Evolutionary conservation across 441 rosid species (phyloP).

Genomic region (Melastoma candidum): DNA sequence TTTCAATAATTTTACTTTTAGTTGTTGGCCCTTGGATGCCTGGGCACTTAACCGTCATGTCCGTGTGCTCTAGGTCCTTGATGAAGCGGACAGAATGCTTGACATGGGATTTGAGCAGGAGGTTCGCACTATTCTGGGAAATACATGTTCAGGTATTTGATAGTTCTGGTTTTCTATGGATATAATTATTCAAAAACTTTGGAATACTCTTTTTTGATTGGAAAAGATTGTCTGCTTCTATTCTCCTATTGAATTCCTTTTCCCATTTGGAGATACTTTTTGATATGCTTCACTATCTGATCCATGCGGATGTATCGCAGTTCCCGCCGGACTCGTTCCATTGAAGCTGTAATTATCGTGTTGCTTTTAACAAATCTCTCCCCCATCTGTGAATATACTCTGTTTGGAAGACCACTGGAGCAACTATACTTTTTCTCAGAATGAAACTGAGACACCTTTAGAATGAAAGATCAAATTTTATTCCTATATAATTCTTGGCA

Average conservation of each 20-base stretch:
- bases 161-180: neutral
- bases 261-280: too few relatives aligned
- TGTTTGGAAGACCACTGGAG: constrained; percentile 25
- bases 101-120: constrained; percentile 95
- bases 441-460: too few relatives aligned
- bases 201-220: neutral
- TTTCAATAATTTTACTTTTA: too few relatives aligned
- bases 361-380: constrained; percentile 16
- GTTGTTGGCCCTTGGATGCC: neutral
- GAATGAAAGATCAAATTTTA: too few relatives aligned
- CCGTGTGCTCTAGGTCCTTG: constrained; percentile 56
- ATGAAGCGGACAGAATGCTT: constrained; percentile 98
- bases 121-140: constrained; percentile 72
- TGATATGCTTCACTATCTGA: constrained; percentile 62
- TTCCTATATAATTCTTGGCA: too few relatives aligned
- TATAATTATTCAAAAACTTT: neutral
- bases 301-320: constrained; percentile 43
- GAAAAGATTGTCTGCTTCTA: too few relatives aligned
- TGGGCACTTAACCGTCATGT: neutral
- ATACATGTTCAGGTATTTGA: constrained; percentile 55
- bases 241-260: too few relatives aligned
- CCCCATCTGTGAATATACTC: neutral
- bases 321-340: constrained; percentile 86
- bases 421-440: constrained; percentile 14
- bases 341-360: constrained; percentile 60